Percentiles rank a stretch among this genome's conserved stretches.
These are phyloP conservation scores for Saccharomyces mikatae DNA, from an alignment of 805 yeast genomes.

Conservation along the genomic window DNA sequence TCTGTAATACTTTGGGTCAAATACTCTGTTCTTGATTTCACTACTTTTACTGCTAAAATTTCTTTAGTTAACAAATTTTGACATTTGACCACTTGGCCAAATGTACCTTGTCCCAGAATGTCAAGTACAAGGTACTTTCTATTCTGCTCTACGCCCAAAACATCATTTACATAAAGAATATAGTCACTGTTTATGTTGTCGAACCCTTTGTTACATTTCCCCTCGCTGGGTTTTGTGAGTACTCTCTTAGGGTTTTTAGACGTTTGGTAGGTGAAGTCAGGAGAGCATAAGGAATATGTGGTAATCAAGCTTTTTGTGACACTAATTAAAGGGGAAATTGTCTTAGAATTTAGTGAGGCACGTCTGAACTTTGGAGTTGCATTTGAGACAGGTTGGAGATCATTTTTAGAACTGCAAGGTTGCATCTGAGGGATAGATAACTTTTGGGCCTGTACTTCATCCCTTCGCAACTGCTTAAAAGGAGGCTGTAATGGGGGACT, in stretches of 20 bases:
- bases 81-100: conserved; percentile 97
- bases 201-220: conserved; percentile 66
- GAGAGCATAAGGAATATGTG: conserved; percentile 78
- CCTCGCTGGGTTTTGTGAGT: conserved; percentile 85
- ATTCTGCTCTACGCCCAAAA: conserved; percentile 62
- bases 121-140: conserved; percentile 84
- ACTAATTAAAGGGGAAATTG: conserved; percentile 73
- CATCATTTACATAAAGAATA: conserved; percentile 88
- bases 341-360: conserved; percentile 54
- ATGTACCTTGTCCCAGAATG: conserved; percentile 91
- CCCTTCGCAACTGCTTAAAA: conserved; percentile 27
- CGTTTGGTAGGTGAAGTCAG: conserved; percentile 73
- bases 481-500: conserved; percentile 27
- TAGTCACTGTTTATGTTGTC: conserved; percentile 89
- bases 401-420: conserved; percentile 37
- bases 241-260: conserved; percentile 87
- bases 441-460: conserved; percentile 17
- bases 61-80: conserved; percentile 64
- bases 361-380: conserved; percentile 62
- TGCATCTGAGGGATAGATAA: conserved; percentile 42
- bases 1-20: conserved; percentile 88
- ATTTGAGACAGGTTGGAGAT: conserved; percentile 53
- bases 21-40: conserved; percentile 85
- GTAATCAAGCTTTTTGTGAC: conserved; percentile 69
- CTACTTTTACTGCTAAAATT: conserved; percentile 88